Evolutionary conservation across 257 asterid genomes (phyloP).

Genomic region (Salvia hispanica): DNA sequence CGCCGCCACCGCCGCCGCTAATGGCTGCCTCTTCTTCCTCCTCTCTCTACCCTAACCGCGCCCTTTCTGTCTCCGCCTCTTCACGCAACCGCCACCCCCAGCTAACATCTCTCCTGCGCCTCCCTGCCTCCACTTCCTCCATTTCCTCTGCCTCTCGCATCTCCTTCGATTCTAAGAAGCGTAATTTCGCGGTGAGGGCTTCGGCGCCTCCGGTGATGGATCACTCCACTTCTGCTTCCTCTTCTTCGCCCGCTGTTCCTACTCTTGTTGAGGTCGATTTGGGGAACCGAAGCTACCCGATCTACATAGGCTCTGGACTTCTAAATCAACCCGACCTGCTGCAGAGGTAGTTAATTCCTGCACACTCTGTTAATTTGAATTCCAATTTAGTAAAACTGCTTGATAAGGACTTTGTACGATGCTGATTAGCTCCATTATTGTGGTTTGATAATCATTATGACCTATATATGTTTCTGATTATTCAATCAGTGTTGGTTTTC

Average conservation of each 20-base stretch:
- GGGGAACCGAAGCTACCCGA: constrained; percentile 97
- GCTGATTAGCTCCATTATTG: background rate
- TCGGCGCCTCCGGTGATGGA: constrained; percentile 67
- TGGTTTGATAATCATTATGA: constrained; percentile 8
- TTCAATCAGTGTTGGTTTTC: background rate
- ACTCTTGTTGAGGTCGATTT: constrained; percentile 81
- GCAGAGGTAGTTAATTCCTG: constrained; percentile 54
- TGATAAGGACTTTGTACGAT: background rate
- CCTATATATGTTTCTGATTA: background rate
- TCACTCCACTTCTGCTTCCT: constrained; percentile 44
- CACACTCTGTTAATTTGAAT: constrained; percentile 1
- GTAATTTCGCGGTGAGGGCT: constrained; percentile 42
- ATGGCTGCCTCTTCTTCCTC: constrained; percentile 56
- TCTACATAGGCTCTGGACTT: constrained; percentile 93
- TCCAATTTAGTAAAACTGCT: background rate
- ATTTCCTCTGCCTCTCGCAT: constrained; percentile 35
- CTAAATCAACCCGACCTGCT: constrained; percentile 79
- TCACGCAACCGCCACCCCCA: constrained; percentile 37
- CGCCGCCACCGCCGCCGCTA: constrained; percentile 33
- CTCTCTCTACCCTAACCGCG: constrained; percentile 48
- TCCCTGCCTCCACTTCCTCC: constrained; percentile 40
- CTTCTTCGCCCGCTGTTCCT: constrained; percentile 51
- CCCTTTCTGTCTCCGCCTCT: constrained; percentile 39
- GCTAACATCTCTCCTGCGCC: constrained; percentile 39
- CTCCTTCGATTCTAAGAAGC: constrained; percentile 27